Evolutionary conservation across 2,329 filamentous ascomycete genomes (phyloP).

Genomic region (Penicillium glabrum): DNA sequence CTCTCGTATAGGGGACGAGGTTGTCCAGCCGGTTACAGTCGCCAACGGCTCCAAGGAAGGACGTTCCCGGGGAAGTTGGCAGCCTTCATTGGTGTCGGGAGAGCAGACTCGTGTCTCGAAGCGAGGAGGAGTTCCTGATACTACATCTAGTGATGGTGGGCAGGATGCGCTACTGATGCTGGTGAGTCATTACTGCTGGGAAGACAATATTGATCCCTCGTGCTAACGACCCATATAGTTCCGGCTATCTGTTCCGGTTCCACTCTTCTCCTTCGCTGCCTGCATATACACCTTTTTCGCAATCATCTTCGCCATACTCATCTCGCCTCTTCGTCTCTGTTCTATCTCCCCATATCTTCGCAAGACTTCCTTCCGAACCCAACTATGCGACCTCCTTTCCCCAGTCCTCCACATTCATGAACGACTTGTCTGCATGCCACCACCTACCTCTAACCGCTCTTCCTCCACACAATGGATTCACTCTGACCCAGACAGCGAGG

Average conservation of each 20-base stretch:
- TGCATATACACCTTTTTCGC: conserved; percentile 56
- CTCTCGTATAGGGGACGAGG: conserved; percentile 23
- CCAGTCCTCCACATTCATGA: conserved; percentile 53
- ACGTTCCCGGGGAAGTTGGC: conserved; percentile 31
- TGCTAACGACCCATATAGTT: conserved; percentile 39
- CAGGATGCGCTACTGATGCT: conserved; percentile 48
- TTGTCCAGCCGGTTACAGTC: conserved; percentile 26
- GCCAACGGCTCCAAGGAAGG: conserved; percentile 32
- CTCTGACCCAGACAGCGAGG: conserved; percentile 43
- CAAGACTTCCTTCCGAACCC: conserved; percentile 48
- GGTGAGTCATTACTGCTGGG: conserved; percentile 25
- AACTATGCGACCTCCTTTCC: conserved; percentile 53
- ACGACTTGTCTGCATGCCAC: conserved; percentile 31
- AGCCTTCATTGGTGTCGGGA: conserved; percentile 36
- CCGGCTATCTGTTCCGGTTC: conserved; percentile 55
- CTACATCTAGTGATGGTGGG: conserved; percentile 28
- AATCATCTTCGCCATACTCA: conserved; percentile 51
- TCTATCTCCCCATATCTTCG: conserved; percentile 43
- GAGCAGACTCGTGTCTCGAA: conserved; percentile 31
- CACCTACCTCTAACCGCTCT: conserved; percentile 21
- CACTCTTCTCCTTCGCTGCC: conserved; percentile 55
- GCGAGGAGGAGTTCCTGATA: conserved; percentile 27
- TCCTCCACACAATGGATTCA: conserved; percentile 31
- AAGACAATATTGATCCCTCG: background rate
- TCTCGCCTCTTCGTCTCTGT: conserved; percentile 57